Conservation (phyloP, 2,329 filamentous ascomycete genomes). For the Septoria petroselini region DNA sequence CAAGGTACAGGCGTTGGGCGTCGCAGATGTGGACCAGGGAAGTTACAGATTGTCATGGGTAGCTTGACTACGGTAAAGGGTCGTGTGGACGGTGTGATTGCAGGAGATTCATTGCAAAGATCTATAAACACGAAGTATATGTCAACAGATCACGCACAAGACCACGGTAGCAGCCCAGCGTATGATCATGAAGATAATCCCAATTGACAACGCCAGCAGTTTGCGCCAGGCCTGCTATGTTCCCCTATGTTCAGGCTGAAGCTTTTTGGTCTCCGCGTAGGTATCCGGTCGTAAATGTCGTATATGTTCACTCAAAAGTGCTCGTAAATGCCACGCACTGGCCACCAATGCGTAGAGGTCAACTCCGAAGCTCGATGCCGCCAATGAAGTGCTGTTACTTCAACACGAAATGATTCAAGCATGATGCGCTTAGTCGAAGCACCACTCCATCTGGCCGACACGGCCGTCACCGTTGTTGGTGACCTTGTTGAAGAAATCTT, state of each 20-base stretch:
- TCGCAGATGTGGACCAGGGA: background rate
- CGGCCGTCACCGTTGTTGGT: conserved; percentile 40
- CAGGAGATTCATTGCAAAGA: background rate
- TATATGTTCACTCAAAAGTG: conserved; percentile 2
- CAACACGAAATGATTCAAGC: too few relatives aligned
- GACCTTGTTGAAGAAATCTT: conserved; percentile 40
- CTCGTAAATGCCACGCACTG: background rate
- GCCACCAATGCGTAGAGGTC: conserved; percentile 7
- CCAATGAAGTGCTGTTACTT: background rate
- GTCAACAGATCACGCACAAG: conserved; percentile 7
- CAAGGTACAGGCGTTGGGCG: background rate
- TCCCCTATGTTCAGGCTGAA: background rate
- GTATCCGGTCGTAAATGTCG: background rate
- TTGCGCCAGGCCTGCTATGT: conserved; percentile 2
- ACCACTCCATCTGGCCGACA: conserved; percentile 44
- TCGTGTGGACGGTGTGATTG: background rate
- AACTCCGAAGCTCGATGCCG: conserved; percentile 7
- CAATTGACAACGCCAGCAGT: background rate
- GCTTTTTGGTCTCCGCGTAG: background rate
- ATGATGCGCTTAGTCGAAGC: conserved; percentile 35
- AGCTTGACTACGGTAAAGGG: background rate
- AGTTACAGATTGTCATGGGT: background rate
- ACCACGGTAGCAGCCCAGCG: background rate
- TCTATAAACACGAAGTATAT: conserved; percentile 13
- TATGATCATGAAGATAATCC: conserved; percentile 1